Evolutionary conservation across 805 yeast genomes (phyloP), one percentile per base, ranked within the genome.

Genomic region (Metschnikowia orientalis): DNA sequence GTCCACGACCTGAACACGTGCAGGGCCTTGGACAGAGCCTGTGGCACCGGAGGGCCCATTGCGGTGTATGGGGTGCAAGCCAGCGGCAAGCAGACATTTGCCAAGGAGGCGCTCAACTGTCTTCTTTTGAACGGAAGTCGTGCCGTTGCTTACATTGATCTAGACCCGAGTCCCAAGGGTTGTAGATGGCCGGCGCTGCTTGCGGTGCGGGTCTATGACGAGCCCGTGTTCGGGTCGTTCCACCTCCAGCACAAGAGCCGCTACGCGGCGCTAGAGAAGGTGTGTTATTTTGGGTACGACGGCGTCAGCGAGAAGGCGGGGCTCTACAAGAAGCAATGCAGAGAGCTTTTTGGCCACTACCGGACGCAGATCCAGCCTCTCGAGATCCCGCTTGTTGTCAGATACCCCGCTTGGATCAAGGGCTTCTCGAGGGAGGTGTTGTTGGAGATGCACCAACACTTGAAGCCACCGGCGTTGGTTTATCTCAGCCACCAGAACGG

Each of bases 161-260:
- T 86, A 1, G 97, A 89, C 51, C 95, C 96, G 0, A 95, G 95
- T 1, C 95, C 88, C 51, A 77, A 95, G 0, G 94, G 84, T 47
- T 77, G 70, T 42, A 77, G 88, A 0, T 63, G 64, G 6, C 92
- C 95, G 0, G 88, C 81, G 19, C 73, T 81, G 26, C 57, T 88
- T 2, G 76, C 94, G 0, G 54, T 83, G 8, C 64, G 73, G 1
- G 54, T 57, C 3, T 45, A 45, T 12, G 9, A 34, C 1, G 48
- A 57, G 4, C 57, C 59, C 8, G 38, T 59, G 8, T 44, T 55
- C 18, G 63, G 66, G 1, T 40, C 50, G 4, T 57, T 60, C 23
- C 34, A 51, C 23, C 53, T 66, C 7, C 41, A 28, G 16, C 13
- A 15, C 14, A 38, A 30, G 16, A 23, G 37, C 11, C 34, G 35